Base-by-base conservation (phyloP, 768 basidiomycete genomes). In the Baorangia bicolor region DNA sequence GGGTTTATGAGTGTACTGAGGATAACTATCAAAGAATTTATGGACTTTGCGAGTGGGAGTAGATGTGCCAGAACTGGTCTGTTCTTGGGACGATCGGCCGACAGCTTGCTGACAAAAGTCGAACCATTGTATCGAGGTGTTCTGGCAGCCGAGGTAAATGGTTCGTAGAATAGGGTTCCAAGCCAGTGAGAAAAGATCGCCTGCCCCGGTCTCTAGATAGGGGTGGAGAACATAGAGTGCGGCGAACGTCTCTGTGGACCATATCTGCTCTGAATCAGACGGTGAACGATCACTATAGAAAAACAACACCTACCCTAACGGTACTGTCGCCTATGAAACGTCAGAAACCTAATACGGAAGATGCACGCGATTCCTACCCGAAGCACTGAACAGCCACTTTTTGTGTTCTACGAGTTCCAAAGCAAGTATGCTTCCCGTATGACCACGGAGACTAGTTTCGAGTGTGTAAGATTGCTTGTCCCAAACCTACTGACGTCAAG, bases 11-110 rank as follows among this genome's bases (percentile, higher is more conserved):
- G 84, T 82, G 53, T 84, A 84, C 53, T 85, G 83, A 1, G 92
- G 92, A 59, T 93, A 90, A 62, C 88, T 91, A 66, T 94, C 92
- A 66, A 97, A 97, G 74, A 97, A 97, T 59, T 90, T 91, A 77
- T 95, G 93, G 33, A 80, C 84, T 61, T 82, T 83, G 57, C 78
- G 80, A 27, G 69, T 58, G 7, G 73, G 75, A 0, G 75, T 74
- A n/a, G 70, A 68, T 34, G 69, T 63, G 38, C 73, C 74, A 44
- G 72, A 69, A 39, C n/a, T 33, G 46, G 6, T 39, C 53, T 53
- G 60, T 42, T 58, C 65, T 39, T 53, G 55, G 2, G 45, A 8
- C 7, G 28, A 35, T 10, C 18, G 51, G 16, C 34, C 27, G 7
- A 46, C 18, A 1, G 52, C n/a, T 20, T 58, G 52, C 21, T 56